These are phyloP conservation scores for Mycena epipterygia DNA, from an alignment of 768 basidiomycete genomes.

Conservation along the genomic window DNA sequence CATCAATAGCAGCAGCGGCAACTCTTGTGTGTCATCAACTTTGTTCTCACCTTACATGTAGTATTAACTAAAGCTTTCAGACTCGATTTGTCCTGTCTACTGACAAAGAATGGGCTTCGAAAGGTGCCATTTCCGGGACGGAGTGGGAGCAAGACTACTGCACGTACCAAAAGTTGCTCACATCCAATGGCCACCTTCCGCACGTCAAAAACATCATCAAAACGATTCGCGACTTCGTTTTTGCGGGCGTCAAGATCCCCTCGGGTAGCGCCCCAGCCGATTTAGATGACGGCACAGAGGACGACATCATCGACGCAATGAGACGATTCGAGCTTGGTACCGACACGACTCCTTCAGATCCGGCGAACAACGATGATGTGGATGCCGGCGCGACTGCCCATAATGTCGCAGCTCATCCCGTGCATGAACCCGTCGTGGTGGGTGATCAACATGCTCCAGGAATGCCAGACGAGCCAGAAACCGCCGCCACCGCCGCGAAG, in stretches of 20 bases:
- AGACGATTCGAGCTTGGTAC: no score
- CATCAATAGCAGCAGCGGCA: neutral
- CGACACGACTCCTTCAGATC: no score
- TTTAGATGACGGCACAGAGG: neutral
- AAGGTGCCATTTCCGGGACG: neutral
- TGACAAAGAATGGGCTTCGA: neutral
- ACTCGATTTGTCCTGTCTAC: neutral
- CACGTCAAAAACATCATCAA: constrained; percentile 3
- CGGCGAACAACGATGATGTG: no score
- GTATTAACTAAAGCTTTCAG: neutral
- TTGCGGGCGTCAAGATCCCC: neutral
- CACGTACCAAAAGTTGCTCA: neutral
- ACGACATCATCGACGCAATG: neutral
- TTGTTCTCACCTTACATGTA: neutral
- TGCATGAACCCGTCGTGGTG: no score
- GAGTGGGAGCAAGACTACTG: neutral
- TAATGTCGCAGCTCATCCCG: no score
- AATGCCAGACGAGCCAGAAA: no score
- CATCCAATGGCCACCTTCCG: neutral
- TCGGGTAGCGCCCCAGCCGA: neutral
- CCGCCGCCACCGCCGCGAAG: no score
- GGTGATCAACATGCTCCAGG: no score
- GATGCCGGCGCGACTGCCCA: no score
- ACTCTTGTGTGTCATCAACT: neutral
- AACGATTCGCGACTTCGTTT: neutral